Base-by-base conservation (phyloP, 2,329 filamentous ascomycete species). In the Colletotrichum cereale region DNA sequence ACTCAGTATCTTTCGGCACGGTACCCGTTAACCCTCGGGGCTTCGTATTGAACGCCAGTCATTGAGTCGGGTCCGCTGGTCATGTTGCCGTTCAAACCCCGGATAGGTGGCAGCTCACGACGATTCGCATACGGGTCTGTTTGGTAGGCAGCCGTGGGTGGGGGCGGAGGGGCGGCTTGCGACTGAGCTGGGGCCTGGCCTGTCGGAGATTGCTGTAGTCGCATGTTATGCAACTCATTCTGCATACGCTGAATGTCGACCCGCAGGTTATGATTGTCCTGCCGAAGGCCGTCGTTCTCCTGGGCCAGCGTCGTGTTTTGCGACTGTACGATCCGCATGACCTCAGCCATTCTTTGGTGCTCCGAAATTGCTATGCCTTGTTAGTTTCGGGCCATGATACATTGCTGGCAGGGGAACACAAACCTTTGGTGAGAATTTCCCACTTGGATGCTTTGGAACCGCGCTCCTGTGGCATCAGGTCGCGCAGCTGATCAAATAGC, bases 361-460 rank as follows among this genome's bases (percentile, higher is more conserved):
- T 91, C 89, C 29, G 86, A 83, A 69, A 91, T 91, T 24, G 89
- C 89, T 91, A 73, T 42, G n/a, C 34, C 2, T 16, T 65, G 75
- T 42, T 40, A 77, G 55, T 21, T 14, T 36, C 16, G 5, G 40
- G 21, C 53, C 12, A 5, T 21, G 4, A 24, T n/a, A 24, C 7
- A 24, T 2, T 12, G 21, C 16, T 24, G n/a, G 10, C 24, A 31
- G 12, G 38, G n/a, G 42, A 6, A 2, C 5, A 79, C 87, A 73
- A 83, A 95, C 93, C 92, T 85, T 96, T 96, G 3, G 92, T 95
- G 21, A 97, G 79, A 60, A 96, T 95, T 76, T 97, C 93, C 93
- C 93, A 97, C 76, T 97, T 97, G 75, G 93, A 95, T 0, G 93
- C 93, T 79, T 96, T 97, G 31, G 92, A 92, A 1, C 93, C 93